A percentile compares a stretch with the other conserved stretches of the same genome.
Evolutionary conservation across 176 grass and related monocot genomes (phyloP).

Genomic region (Avena atlantica): DNA sequence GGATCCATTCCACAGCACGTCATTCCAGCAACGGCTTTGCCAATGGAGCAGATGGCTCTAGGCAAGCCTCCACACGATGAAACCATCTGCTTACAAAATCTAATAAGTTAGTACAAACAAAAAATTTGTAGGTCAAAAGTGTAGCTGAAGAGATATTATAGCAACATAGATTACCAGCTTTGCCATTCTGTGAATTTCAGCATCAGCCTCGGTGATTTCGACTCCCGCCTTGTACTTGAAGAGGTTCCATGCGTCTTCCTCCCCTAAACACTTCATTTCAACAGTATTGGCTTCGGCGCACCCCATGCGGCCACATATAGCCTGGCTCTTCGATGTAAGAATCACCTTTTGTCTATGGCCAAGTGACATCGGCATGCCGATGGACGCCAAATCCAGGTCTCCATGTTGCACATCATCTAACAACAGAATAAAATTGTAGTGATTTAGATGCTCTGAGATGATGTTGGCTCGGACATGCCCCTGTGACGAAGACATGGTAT

Average conservation of each 20-base stretch:
- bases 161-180: no score
- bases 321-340: neutral
- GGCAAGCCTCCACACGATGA: constrained; percentile 9
- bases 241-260: constrained; percentile 8
- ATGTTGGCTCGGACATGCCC: neutral
- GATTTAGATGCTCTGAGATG: neutral
- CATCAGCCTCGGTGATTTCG: neutral
- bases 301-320: neutral
- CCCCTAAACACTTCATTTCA: neutral
- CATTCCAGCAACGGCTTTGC: no score
- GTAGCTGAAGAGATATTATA: neutral
- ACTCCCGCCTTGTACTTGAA: neutral
- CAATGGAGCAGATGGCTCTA: neutral
- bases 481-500: neutral
- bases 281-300: neutral
- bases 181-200: neutral
- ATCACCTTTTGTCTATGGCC: neutral
- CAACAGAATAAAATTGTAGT: neutral
- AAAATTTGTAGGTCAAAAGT: neutral
- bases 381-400: neutral
- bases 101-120: neutral
- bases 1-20: neutral
- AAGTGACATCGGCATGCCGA: constrained; percentile 2
- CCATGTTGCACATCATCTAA: constrained; percentile 7
- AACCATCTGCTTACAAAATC: constrained; percentile 2